Percentiles rank a stretch among this genome's conserved stretches.
Conservation (phyloP, 768 basidiomycete species). For the Collybia nuda region DNA sequence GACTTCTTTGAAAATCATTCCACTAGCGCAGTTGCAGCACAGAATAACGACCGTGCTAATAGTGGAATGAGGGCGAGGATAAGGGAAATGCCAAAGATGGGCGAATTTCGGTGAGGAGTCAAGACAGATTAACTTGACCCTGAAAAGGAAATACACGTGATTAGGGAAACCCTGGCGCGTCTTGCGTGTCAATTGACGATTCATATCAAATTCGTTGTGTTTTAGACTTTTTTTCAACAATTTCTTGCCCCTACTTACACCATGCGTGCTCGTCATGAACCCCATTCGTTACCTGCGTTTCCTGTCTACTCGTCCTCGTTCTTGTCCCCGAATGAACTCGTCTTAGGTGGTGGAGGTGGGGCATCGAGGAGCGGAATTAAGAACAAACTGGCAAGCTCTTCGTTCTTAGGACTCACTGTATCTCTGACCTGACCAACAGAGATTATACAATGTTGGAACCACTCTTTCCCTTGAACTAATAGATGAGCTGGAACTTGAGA, state of each 20-base stretch:
- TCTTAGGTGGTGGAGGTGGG: constrained; percentile 91
- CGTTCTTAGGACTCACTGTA: background rate
- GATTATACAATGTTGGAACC: constrained; percentile 62
- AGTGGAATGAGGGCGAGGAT: background rate
- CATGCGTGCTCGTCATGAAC: constrained; percentile 82
- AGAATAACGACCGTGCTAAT: background rate
- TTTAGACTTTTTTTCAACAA: background rate
- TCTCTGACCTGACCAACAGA: constrained; percentile 37
- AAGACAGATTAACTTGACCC: background rate
- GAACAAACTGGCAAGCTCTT: constrained; percentile 80
- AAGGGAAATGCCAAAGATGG: no score
- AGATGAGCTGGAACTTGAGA: constrained; percentile 73
- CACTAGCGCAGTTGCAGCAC: background rate
- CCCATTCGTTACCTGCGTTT: constrained; percentile 77
- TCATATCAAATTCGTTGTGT: background rate
- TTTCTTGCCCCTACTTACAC: background rate
- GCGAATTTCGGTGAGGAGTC: background rate
- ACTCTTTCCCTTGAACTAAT: constrained; percentile 54
- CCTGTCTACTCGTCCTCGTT: constrained; percentile 90
- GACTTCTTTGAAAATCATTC: background rate
- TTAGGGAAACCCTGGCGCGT: background rate
- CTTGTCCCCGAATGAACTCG: constrained; percentile 63
- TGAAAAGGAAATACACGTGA: background rate
- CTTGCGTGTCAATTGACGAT: background rate
- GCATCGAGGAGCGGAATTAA: constrained; percentile 85